Base-by-base conservation (phyloP, 2,329 filamentous ascomycete genomes). In the Aspergillus pseudonomiae region DNA sequence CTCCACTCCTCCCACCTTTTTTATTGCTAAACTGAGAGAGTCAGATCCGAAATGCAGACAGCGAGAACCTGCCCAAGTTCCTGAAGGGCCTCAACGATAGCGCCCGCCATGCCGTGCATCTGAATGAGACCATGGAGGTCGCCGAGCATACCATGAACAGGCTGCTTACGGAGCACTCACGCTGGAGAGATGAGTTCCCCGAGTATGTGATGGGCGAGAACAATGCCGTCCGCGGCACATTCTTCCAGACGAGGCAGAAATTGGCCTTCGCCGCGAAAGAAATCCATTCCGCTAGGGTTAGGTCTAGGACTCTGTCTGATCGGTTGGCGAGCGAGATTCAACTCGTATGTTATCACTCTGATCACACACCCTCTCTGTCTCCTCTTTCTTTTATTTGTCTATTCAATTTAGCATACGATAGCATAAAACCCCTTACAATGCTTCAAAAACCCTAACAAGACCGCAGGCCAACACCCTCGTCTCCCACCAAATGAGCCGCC, bases 271-370 rank as follows among this genome's bases (percentile, higher is more conserved):
- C 70, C 45, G 65, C 68, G 2, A 71, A 73, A 50, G 59, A 75
- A 19, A 55, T 77, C n/a, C 69, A 70, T 55, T 73, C 72, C 7
- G 65, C 74, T 14, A 66, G 67, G 26, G 67, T 67, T 14, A 67
- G 75, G 19, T 70, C 73, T 2, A 65, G 66, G 30, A 73, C 74
- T 9, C 57, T 77, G 16, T 68, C 71, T 12, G 72, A 73, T 34
- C 67, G 76, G 32, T 63, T 78, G 46, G 65, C 65, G n/a, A 75
- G 76, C 62, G 75, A 78, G 64, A 77, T 78, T 39, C 74, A 74
- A 45, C 64, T 77, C 43, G 74, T 75, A 55, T 26, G 54, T 59
- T 5, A 19, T 50, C 28, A 24, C 48, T 36, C 46, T 24, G 26
- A 4, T 28, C 21, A 24, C 21, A 24, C 21, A 24, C 12, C 3